Evolutionary conservation across 2,329 filamentous ascomycete species (phyloP).

Genomic region (Fusarium phyllophilum): DNA sequence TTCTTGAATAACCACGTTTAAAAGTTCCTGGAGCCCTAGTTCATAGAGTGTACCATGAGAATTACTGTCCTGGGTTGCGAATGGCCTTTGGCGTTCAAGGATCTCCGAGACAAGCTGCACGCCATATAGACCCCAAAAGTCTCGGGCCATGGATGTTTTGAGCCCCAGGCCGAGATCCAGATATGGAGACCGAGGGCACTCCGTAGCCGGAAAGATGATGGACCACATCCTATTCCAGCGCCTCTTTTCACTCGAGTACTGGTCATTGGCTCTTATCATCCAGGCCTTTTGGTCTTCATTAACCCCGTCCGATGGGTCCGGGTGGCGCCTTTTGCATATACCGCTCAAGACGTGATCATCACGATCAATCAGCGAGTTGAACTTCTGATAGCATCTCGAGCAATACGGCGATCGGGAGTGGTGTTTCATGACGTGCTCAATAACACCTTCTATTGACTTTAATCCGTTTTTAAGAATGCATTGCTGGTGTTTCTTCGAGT

Average conservation of each 20-base stretch:
- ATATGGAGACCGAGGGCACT: background rate
- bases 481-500: background rate
- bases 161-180: background rate
- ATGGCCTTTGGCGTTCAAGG: fast-evolving
- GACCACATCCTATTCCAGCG: background rate
- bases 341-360: background rate
- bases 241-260: background rate
- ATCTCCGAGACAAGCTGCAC: background rate
- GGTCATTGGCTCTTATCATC: background rate
- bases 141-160: background rate
- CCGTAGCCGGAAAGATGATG: background rate
- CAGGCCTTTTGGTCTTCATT: background rate
- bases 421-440: background rate
- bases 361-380: background rate
- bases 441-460: fast-evolving
- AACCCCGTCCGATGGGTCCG: background rate
- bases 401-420: background rate
- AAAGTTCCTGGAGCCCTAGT: background rate
- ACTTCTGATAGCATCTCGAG: background rate
- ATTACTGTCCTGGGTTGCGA: too few relatives aligned
- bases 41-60: background rate
- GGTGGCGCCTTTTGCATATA: background rate
- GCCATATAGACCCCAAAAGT: background rate
- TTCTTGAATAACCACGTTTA: background rate
- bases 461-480: background rate